A percentile compares a stretch with the other conserved stretches of the same genome.
phyloP scores from a whole-genome alignment of 371 early-diverging fungal genomes.

The Umbelopsis sp. region DNA sequence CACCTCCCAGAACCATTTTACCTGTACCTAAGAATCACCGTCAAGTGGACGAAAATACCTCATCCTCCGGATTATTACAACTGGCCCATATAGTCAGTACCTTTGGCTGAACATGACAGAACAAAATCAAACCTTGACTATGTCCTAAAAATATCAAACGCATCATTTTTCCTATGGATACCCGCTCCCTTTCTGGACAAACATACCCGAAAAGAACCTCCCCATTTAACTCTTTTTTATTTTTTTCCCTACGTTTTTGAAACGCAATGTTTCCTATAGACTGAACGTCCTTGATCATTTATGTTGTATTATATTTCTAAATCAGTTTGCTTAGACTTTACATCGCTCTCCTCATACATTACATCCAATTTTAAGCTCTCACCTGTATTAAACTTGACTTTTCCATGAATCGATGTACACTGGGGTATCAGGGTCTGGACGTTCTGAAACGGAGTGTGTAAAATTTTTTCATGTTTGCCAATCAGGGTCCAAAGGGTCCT shows the following conservation, averaged over 20 bases:
- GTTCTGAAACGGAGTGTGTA: not conserved
- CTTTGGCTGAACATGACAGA: conserved; percentile 33
- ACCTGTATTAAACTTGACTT: conserved; percentile 4
- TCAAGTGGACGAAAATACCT: conserved; percentile 17
- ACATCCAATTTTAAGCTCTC: not conserved
- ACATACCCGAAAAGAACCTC: conserved; percentile 14
- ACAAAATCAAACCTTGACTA: not conserved
- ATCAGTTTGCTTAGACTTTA: not conserved
- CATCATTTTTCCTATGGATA: conserved; percentile 3
- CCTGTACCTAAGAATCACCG: conserved; percentile 18
- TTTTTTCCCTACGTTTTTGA: not conserved
- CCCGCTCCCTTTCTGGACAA: conserved; percentile 11
- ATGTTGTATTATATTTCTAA: not conserved
- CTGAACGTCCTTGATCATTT: not conserved
- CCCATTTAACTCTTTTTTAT: not conserved
- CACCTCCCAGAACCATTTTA: conserved; percentile 19
- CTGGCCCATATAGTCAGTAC: conserved; percentile 44
- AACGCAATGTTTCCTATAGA: conserved; percentile 2
- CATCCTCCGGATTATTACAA: conserved; percentile 31
- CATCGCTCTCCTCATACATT: not conserved
- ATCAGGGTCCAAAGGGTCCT: conserved; percentile 19
- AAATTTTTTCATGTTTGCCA: conserved; percentile 16
- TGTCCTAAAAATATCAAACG: not conserved
- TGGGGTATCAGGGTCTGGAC: not conserved
- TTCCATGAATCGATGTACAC: not conserved